Base-by-base conservation (phyloP, 306 rosid species). In the Cucurbita ficifolia region DNA sequence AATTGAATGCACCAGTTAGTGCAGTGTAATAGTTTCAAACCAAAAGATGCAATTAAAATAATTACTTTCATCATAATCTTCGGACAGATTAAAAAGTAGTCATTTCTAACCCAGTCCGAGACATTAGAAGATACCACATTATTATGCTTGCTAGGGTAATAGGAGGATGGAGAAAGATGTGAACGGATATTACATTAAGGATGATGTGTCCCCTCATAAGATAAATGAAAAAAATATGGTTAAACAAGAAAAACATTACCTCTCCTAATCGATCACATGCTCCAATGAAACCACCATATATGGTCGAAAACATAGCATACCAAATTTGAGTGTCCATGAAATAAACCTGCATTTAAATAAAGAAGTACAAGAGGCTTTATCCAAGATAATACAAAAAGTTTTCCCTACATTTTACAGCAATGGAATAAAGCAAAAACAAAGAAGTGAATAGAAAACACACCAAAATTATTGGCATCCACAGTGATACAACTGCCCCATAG, bases 271-370 rank as follows among this genome's bases (percentile, higher is more conserved):
- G 99, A 79, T 89, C 96, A 14, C 88, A 94, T 79, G 99, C 99
- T 21, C 99, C 99, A 81, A 86, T 76, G 79, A 94, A 83, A 75
- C 99, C 99, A 45, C 99, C 99, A 57, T 78, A 84, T 70, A 91
- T 4, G 70, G 99, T 94, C 54, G 96, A 90, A 81, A 76, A 91
- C 73, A 94, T 50, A 51, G 99, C 57, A 83, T 94, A 94, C 99
- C 97, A 94, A 73, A 94, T 91, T 86, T 94, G 99, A 73, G 96
- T 89, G 83, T 94, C 99, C 99, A 94, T 84, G 83, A 90, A 94
- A 80, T 94, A 94, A 73, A 94, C 88, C 99, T 94, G 85, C 78
- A 86, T 50, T 78, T 52, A 76, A 79, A 65, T 76, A 54, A 62
- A 57, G 56, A 81, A 40, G 13, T 45, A 74, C 70, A 75, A 81